Evolutionary conservation across 2,329 filamentous ascomycete species (phyloP), one percentile per base, ranked within the genome.

Genomic region (Talaromyces sp.): DNA sequence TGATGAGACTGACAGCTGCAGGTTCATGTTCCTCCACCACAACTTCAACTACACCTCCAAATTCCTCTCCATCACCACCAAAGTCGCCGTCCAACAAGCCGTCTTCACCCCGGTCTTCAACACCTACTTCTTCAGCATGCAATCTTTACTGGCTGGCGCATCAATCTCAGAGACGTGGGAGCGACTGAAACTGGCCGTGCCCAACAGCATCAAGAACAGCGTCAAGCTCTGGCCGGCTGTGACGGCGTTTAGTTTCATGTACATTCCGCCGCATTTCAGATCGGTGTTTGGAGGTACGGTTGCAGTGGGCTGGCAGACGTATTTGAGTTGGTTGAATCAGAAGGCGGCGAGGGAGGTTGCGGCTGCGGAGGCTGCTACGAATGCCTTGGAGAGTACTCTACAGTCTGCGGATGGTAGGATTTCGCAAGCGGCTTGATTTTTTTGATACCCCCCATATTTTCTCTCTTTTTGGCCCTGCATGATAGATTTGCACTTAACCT

Each of bases 281-380:
- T 91, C 88, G 70, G 84, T 96, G 16, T 95, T 97, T 70, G 87
- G 90, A 0, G 92, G 91, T 1, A 80, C 90, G 7, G 85, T 96
- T 69, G 91, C 92, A 1, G 89, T 97, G 60, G 91, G 90, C 0
- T 97, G 93, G 93, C 93, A 97, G 84, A 93, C 92, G 0, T 97
- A 97, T 82, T 74, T 97, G 70, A 91, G 89, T 70, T 90, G 88
- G 76, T 77, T 96, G 72, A 96, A 96, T 72, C 85, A 89, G 72
- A 81, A 82, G 67, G 91, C 91, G 1, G 91, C 92, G 75, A 81
- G 81, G 58, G 80, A 83, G 70, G 84, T 86, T 68, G 80, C 73
- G 67, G 73, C 71, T 45, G 72, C 76, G 65, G 64, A 71, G 50
- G 69, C 67, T 14, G 69, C 70, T 41, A 66, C 35, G 35, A 50